Evolutionary conservation across 768 basidiomycete species (phyloP).

Genomic region (Lentinula detonsa): DNA sequence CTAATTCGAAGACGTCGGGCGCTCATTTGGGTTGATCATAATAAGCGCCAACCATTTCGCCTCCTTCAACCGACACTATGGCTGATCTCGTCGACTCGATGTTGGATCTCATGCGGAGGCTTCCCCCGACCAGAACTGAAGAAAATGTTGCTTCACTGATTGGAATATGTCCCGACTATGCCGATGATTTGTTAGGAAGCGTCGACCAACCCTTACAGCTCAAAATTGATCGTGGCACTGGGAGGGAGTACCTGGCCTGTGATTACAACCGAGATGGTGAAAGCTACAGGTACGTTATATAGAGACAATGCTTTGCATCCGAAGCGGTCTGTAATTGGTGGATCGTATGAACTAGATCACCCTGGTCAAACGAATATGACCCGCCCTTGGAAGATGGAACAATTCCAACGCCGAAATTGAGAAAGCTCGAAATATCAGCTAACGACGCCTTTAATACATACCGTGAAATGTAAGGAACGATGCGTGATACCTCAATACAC

Average conservation of each 20-base stretch:
- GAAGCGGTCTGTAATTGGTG: background rate
- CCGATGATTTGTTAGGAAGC: constrained; percentile 90
- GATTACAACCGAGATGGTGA: constrained; percentile 93
- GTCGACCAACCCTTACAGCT: constrained; percentile 93
- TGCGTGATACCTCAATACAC: background rate
- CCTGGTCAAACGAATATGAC: constrained; percentile 97
- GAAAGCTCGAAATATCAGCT: constrained; percentile 87
- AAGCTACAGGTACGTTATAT: constrained; percentile 67
- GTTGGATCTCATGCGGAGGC: constrained; percentile 91
- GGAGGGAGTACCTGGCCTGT: constrained; percentile 88
- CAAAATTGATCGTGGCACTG: constrained; percentile 71
- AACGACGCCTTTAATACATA: constrained; percentile 98
- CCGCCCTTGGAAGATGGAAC: constrained; percentile 89
- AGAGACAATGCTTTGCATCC: background rate
- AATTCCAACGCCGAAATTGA: constrained; percentile 73
- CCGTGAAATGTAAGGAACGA: constrained; percentile 71
- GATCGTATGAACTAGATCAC: constrained; percentile 57
- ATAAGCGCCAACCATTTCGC: background rate
- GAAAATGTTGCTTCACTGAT: constrained; percentile 82
- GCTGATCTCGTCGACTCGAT: constrained; percentile 83
- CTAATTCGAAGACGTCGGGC: background rate
- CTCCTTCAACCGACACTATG: constrained; percentile 30
- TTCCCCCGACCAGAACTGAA: constrained; percentile 88
- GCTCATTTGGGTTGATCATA: background rate
- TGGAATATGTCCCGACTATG: constrained; percentile 83